Percentiles rank a stretch among this genome's conserved stretches.
Conservation (phyloP, 139 green algal species). For the Ettlia oleoabundans region DNA sequence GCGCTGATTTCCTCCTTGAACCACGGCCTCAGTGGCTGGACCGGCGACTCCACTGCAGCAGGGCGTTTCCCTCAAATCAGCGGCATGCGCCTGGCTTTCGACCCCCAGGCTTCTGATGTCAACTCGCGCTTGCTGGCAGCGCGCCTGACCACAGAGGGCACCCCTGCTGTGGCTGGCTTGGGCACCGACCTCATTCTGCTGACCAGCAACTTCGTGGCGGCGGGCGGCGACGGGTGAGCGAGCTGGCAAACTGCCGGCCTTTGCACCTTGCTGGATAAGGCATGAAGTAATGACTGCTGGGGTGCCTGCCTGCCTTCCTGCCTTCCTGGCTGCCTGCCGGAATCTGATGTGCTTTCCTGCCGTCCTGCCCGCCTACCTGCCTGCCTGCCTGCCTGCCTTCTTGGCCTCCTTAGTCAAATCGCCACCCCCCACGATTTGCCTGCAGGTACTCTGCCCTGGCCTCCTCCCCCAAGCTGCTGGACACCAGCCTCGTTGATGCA, state of each 20-base stretch:
- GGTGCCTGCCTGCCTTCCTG: no score
- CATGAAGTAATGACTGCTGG: no score
- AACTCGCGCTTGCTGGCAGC: slow-evolving; percentile 6
- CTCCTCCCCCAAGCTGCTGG: background rate
- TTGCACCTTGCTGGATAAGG: no score
- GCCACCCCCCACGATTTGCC: no score
- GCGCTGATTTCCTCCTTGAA: background rate
- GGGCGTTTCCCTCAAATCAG: slow-evolving; percentile 32
- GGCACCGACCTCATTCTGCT: slow-evolving; percentile 8
- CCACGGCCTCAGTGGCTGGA: slow-evolving; percentile 5
- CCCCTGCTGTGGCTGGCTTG: background rate
- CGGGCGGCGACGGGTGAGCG: slow-evolving; percentile 16
- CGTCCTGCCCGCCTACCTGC: no score
- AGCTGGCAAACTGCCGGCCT: no score
- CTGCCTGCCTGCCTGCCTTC: no score
- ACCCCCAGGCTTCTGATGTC: background rate
- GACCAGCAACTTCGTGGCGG: slow-evolving; percentile 24
- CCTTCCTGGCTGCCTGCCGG: no score
- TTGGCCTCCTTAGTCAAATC: no score
- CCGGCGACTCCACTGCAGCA: background rate
- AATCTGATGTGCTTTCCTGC: no score
- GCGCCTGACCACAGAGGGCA: background rate
- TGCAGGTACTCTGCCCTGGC: background rate
- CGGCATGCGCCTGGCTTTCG: slow-evolving; percentile 22
- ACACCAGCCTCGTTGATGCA: background rate